Percentiles rank a stretch among this genome's conserved stretches.
Conservation (phyloP, 495 filamentous ascomycete genomes). For the Lindgomyces ingoldianus region DNA sequence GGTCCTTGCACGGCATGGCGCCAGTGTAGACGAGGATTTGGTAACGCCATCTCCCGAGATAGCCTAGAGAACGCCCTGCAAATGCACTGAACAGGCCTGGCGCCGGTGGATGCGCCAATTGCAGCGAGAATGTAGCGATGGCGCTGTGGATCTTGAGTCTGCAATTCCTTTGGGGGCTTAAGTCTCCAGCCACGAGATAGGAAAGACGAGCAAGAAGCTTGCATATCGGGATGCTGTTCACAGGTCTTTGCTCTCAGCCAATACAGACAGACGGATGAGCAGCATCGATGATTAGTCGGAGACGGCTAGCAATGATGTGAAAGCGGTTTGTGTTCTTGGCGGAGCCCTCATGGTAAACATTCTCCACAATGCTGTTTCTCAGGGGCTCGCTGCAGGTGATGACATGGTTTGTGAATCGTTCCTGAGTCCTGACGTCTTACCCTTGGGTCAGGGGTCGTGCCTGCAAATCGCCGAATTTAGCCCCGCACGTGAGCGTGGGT, state of each 20-base stretch:
- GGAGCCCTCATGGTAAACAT: neutral
- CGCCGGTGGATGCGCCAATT: conserved; percentile 7
- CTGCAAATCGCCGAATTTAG: too few species aligned
- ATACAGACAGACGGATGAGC: neutral
- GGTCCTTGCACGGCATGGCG: neutral
- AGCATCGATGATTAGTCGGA: neutral
- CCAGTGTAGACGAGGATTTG: neutral
- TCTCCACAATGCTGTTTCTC: neutral
- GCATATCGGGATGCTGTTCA: too few species aligned
- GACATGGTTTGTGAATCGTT: neutral
- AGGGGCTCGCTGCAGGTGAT: neutral
- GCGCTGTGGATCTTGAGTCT: neutral
- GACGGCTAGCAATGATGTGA: neutral
- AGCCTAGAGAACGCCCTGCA: neutral
- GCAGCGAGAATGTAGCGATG: neutral
- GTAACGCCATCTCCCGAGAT: conserved; percentile 24
- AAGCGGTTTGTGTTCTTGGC: neutral
- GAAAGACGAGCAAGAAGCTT: too few species aligned
- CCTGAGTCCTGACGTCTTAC: too few species aligned
- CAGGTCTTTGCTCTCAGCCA: too few species aligned
- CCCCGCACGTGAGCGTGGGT: too few species aligned
- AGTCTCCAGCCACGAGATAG: too few species aligned
- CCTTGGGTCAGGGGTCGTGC: too few species aligned
- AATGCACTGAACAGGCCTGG: neutral
- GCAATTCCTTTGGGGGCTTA: neutral